phyloP scores from a whole-genome alignment of 2,329 filamentous ascomycete species.

The Mollisiaceae sp. region DNA sequence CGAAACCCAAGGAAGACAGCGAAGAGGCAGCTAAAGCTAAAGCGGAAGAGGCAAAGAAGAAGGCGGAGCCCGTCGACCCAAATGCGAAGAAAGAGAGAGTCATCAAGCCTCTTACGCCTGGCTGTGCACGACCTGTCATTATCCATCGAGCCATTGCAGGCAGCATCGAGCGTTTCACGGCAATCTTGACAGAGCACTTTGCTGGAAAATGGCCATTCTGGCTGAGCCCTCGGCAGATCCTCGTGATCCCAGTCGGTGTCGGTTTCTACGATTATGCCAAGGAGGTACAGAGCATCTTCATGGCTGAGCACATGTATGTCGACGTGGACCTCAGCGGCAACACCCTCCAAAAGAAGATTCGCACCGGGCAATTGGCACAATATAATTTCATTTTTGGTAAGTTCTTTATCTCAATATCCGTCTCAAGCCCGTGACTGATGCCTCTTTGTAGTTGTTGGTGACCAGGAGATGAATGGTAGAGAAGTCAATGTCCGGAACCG shows the following conservation, averaged over 20 bases:
- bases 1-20: conserved; percentile 43
- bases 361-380: conserved; percentile 77
- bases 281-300: conserved; percentile 73
- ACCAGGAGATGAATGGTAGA: conserved; percentile 63
- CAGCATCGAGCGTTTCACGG: conserved; percentile 71
- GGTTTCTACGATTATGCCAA: conserved; percentile 74
- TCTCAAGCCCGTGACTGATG: background rate
- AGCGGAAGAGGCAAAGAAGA: conserved; percentile 47
- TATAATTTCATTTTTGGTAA: conserved; percentile 84
- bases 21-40: conserved; percentile 47
- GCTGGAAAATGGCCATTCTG: conserved; percentile 90
- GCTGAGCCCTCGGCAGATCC: conserved; percentile 82
- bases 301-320: conserved; percentile 70
- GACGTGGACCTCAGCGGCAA: conserved; percentile 76
- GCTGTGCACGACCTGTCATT: conserved; percentile 83
- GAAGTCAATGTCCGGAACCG: conserved; percentile 68
- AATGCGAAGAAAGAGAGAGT: conserved; percentile 50
- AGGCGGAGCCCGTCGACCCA: conserved; percentile 43
- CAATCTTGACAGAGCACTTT: conserved; percentile 83
- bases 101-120: conserved; percentile 61
- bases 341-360: conserved; percentile 89
- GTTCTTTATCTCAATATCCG: conserved; percentile 33
- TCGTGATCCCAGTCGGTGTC: conserved; percentile 79
- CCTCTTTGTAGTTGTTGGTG: conserved; percentile 58
- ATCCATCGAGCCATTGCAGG: conserved; percentile 83